phyloP scores from a whole-genome alignment of 176 grass and related monocot genomes.

The Carex cristatella region DNA sequence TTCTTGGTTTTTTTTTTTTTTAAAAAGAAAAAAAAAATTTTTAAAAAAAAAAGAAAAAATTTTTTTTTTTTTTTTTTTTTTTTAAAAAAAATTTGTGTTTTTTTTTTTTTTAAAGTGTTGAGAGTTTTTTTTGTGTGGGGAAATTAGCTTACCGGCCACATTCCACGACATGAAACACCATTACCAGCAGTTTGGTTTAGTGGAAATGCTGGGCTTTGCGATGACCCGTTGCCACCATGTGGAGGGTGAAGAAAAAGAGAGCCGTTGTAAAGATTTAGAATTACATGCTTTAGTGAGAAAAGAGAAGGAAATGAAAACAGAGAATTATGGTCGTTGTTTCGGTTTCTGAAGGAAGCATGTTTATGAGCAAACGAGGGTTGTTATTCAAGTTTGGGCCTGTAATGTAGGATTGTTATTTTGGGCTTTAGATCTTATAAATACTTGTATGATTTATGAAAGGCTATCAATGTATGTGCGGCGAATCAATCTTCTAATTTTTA shows the following conservation, averaged over 20 bases:
- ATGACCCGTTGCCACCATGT: constrained; percentile 35
- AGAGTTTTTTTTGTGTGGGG: constrained; percentile 22
- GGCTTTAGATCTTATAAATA: background rate
- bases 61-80: no score
- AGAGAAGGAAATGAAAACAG: background rate
- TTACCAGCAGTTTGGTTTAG: constrained; percentile 30
- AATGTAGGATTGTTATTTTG: background rate
- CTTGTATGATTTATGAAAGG: background rate
- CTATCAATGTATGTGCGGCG: background rate
- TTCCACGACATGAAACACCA: constrained; percentile 24
- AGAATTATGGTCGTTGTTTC: background rate
- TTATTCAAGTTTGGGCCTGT: background rate
- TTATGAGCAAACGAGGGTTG: background rate
- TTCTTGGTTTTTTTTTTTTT: no score
- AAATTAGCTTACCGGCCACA: constrained; percentile 35
- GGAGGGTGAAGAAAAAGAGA: background rate
- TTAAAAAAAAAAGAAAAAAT: no score
- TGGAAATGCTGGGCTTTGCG: constrained; percentile 38
- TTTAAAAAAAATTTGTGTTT: no score
- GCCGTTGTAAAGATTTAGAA: background rate
- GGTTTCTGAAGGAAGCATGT: background rate
- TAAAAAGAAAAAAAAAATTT: no score
- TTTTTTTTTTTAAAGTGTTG: no score
- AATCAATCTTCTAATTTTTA: background rate
- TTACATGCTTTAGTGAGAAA: background rate